Evolutionary conservation across 345 rosid species (phyloP), one percentile per base, ranked within the genome.

Genomic region (Hypericum androsaemum): DNA sequence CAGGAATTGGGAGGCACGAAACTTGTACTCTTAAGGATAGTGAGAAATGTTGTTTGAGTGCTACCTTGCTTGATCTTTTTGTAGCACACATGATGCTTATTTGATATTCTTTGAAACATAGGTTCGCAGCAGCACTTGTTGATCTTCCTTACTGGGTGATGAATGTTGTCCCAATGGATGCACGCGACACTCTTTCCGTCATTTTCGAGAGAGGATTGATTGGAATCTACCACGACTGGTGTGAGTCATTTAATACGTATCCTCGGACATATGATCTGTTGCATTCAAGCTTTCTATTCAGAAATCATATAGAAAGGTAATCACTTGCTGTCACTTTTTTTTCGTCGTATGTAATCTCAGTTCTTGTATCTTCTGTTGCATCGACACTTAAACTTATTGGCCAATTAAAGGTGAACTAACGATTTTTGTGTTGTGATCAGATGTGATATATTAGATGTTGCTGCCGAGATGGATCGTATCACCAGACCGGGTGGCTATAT

Each of bases 151-250:
- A 79, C 7, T 90, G 96, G 98, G 96, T 84, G 48, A 82, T 90
- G 92, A 90, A 90, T 71, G 83, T 90, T n/a, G 68, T 90, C 41
- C 96, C 89, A 5, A 60, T 84, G 42, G 70, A 77, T 53, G 65
- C 62, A 47, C 63, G 70, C 49, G 80, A 90, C 66, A 87, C 96
- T 10, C 82, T 90, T 32, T 47, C 85, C 0, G n/a, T 76, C 12
- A 74, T 90, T 37, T 90, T 67, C 39, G 83, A 82, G 54, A 68
- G 98, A 63, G 98, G 96, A 17, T 64, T 87, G 77, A 80, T 90
- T 43, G 98, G 98, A 44, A 58, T 78, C 52, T 87, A 84, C 56
- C 95, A 90, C 7, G 88, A 87, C 56, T 90, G 98, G 98, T 87
- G 96, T 1, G 96, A 90, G 74, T 82, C 96, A 2, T 65, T 84